These are phyloP conservation scores for Hyphodiscus hymeniophilus DNA, from an alignment of 495 filamentous ascomycete species.

Conservation along the genomic window DNA sequence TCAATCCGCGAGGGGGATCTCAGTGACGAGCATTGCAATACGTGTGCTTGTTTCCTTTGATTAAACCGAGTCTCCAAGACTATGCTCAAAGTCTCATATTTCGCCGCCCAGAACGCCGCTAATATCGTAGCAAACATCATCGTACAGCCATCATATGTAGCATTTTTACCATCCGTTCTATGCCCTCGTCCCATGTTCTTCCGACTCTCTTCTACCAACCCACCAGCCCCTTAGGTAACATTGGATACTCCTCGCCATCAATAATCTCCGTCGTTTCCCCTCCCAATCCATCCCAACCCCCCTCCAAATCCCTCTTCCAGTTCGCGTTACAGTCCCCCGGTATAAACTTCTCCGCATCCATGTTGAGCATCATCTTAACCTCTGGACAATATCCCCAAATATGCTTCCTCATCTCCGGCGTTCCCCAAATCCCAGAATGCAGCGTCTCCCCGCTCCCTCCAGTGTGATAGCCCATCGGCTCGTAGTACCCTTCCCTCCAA, in stretches of 20 bases:
- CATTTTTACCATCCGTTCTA: no score
- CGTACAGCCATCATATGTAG: no score
- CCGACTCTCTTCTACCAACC: constrained; percentile 24
- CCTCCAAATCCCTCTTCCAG: constrained; percentile 31
- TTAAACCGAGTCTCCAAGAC: no score
- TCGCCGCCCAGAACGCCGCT: no score
- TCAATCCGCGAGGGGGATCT: no score
- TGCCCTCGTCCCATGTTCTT: not conserved
- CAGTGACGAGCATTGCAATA: no score
- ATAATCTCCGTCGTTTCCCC: constrained; percentile 27
- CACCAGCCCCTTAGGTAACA: constrained; percentile 27
- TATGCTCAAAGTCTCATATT: no score
- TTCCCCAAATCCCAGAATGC: constrained; percentile 33
- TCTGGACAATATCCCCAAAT: constrained; percentile 46
- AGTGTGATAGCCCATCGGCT: constrained; percentile 48
- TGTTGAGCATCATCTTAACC: constrained; percentile 41
- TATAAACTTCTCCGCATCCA: constrained; percentile 37
- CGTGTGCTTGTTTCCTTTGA: no score
- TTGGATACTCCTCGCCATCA: constrained; percentile 34
- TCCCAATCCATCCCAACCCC: constrained; percentile 13
- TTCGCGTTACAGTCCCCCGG: constrained; percentile 28
- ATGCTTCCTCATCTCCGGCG: constrained; percentile 30
- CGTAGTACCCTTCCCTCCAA: constrained; percentile 37
- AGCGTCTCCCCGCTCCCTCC: constrained; percentile 32
- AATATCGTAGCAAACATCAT: no score